Evolutionary conservation across 805 yeast genomes (phyloP).

Genomic region (Cyberlindnera galapagoensis): DNA sequence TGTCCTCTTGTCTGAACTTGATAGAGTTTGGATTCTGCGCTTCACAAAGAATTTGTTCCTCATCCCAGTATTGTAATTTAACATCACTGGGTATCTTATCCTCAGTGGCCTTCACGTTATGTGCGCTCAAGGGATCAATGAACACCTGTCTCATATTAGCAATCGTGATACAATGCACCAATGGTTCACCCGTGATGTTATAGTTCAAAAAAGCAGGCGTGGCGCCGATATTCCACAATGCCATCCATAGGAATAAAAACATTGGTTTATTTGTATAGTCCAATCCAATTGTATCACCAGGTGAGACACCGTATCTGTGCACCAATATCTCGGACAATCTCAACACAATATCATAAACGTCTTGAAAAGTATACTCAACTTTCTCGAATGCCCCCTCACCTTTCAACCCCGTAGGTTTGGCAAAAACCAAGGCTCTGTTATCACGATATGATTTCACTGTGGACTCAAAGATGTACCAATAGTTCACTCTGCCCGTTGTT

Average conservation of each 20-base stretch:
- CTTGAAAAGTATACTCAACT: constrained; percentile 61
- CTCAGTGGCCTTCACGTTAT: constrained; percentile 45
- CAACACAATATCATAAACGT: constrained; percentile 60
- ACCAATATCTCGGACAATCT: constrained; percentile 60
- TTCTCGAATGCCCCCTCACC: constrained; percentile 53
- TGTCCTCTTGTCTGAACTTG: constrained; percentile 47
- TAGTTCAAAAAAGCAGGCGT: constrained; percentile 81
- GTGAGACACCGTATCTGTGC: constrained; percentile 54
- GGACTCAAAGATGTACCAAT: constrained; percentile 65
- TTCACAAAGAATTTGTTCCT: constrained; percentile 35
- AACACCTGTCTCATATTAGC: constrained; percentile 61
- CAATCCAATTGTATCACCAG: constrained; percentile 66
- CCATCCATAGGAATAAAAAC: constrained; percentile 73
- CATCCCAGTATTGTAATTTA: constrained; percentile 44
- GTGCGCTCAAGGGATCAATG: constrained; percentile 65
- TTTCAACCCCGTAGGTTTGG: constrained; percentile 29
- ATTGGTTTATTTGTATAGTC: constrained; percentile 80
- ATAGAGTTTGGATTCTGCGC: constrained; percentile 37
- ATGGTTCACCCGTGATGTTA: constrained; percentile 65
- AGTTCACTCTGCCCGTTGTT: constrained; percentile 28
- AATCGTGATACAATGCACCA: constrained; percentile 72
- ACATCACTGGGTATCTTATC: constrained; percentile 32
- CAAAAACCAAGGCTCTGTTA: constrained; percentile 55
- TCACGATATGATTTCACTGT: constrained; percentile 43
- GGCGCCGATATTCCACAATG: constrained; percentile 90